These are phyloP conservation scores for Beauveria rudraprayagi DNA, from an alignment of 2,329 filamentous ascomycete genomes.

Conservation along the genomic window DNA sequence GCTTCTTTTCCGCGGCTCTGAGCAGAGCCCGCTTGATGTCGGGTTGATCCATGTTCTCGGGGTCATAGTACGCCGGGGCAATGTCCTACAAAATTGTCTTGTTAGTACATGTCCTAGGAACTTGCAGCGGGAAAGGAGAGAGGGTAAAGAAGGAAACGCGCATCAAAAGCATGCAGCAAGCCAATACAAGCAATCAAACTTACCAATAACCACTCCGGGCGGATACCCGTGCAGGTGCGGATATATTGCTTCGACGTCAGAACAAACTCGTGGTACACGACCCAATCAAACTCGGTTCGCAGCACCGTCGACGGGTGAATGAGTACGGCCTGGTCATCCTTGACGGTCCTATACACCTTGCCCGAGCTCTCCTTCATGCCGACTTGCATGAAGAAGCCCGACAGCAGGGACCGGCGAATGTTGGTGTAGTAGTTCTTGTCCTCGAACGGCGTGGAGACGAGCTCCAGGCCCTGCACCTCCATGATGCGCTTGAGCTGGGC, in stretches of 20 bases:
- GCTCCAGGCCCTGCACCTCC: slow-evolving; percentile 81
- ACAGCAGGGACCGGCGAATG: slow-evolving; percentile 82
- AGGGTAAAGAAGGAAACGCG: neutral
- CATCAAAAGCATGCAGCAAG: neutral
- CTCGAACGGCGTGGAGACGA: slow-evolving; percentile 82
- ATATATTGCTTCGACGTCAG: slow-evolving; percentile 98
- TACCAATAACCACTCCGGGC: slow-evolving; percentile 90
- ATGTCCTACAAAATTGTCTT: slow-evolving; percentile 61
- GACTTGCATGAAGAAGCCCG: slow-evolving; percentile 99
- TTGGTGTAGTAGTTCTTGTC: slow-evolving; percentile 98
- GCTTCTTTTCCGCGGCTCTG: slow-evolving; percentile 51
- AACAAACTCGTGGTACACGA: slow-evolving; percentile 97
- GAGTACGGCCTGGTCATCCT: slow-evolving; percentile 90
- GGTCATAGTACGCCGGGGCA: slow-evolving; percentile 84
- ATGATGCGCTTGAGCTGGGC: slow-evolving; percentile 90
- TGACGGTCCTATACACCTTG: slow-evolving; percentile 91
- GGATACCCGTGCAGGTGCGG: slow-evolving; percentile 82
- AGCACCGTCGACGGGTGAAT: slow-evolving; percentile 91
- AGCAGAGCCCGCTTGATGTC: slow-evolving; percentile 68
- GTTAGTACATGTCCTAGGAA: slow-evolving; percentile 45
- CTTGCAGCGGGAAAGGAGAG: neutral
- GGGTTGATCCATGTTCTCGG: slow-evolving; percentile 73
- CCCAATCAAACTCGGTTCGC: slow-evolving; percentile 85
- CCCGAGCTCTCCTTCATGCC: slow-evolving; percentile 84
- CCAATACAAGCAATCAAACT: slow-evolving; percentile 23